Conservation (phyloP, 73 alveolate species). For the Paramecium octaurelia region DNA sequence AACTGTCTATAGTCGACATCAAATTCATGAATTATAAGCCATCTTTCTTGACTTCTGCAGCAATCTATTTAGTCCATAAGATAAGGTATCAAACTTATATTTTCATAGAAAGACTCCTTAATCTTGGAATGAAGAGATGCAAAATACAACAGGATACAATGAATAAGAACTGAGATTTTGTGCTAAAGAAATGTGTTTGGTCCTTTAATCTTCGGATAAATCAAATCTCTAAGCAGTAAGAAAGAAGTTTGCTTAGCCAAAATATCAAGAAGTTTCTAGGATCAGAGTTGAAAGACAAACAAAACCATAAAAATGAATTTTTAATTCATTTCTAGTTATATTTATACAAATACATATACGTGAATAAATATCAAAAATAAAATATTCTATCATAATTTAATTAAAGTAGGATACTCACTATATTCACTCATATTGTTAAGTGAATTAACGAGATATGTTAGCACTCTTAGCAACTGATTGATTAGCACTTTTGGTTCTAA, state of each 20-base stretch:
- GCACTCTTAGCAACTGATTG: not conserved
- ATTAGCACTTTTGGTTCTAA: not conserved
- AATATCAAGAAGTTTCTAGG: constrained; percentile 70
- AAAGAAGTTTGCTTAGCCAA: constrained; percentile 70
- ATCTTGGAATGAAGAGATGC: constrained; percentile 26
- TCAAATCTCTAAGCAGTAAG: constrained; percentile 68
- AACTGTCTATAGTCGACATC: constrained; percentile 63
- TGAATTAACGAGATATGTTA: not conserved
- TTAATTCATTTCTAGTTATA: not conserved
- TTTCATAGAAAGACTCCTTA: not conserved
- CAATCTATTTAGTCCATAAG: constrained; percentile 45
- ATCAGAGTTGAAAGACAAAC: constrained; percentile 58
- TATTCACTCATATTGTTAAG: not conserved
- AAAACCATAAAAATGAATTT: not conserved
- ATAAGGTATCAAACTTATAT: constrained; percentile 43
- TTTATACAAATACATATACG: not conserved
- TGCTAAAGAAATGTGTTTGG: constrained; percentile 64
- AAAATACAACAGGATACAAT: constrained; percentile 60
- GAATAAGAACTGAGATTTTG: constrained; percentile 60
- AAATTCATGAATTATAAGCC: constrained; percentile 67
- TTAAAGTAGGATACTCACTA: not conserved
- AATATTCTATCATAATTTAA: not conserved
- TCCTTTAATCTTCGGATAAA: constrained; percentile 15
- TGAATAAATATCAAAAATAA: not conserved
- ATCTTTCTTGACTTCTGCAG: constrained; percentile 65